Evolutionary conservation across 2,329 filamentous ascomycete genomes (phyloP), one percentile per base, ranked within the genome.

Genomic region (Conoideocrella luteorostrata): DNA sequence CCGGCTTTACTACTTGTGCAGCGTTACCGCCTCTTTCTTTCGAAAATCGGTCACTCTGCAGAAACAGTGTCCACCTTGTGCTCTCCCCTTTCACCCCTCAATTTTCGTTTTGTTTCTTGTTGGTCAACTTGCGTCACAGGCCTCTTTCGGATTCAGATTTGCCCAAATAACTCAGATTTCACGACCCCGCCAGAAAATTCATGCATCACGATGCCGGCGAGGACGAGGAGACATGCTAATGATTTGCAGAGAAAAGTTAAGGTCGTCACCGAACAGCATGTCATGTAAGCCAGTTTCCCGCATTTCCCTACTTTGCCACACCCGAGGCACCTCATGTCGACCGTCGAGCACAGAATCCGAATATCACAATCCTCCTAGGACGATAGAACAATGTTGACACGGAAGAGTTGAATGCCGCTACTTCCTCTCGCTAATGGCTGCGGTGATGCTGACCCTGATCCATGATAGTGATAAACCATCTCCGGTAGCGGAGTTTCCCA

Each of bases 181-280:
- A 37, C 30, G 50, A 40, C 43, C 36, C 21, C 35, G 44, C 41
- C 37, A 35, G 36, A 43, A 29, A 45, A 32, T 17, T 17, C 36
- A 33, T 18, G 29, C 36, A 20, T 11, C 26, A 44, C 24, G 24
- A 47, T 47, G 45, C 45, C 45, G 23, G 17, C 42, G 12, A 33
- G 46, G 24, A 47, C 42, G 13, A 45, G 42, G 33, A 47, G 41
- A 9, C 48, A 47, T 43, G 39, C 61, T 64, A 56, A 65, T 55
- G 41, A 44, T 26, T 7, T 84, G 58, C 86, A 96, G 78, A 82
- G 93, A 60, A 86, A 81, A 61, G 77, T 98, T 68, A 94, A 91
- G 78, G 80, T 98, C 70, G 78, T 96, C 55, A 97, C 93, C 41
- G 84, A 93, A 71, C 91, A 97, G 68, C 78, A 82, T 62, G 78